Percentiles rank a stretch among this genome's conserved stretches.
phyloP scores from a whole-genome alignment of 129 eudicot species.

The Daucus carota region DH1_v3.0 NC_030383.2:1707501-1708000 shows the following conservation, averaged over 20 bases:
- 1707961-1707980: constrained; percentile 10
- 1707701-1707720: constrained; percentile 9
- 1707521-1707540: background rate
- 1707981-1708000: constrained; percentile 13
- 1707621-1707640: constrained; percentile 30
- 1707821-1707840: background rate
- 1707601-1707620: constrained; percentile 20
- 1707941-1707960: background rate
- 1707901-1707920: constrained; percentile 14
- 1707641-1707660: constrained; percentile 2
- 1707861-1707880: background rate
- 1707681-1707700: constrained; percentile 26
- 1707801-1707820: background rate
- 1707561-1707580: constrained; percentile 12
- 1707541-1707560: background rate
- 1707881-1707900: constrained; percentile 18
- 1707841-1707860: constrained; percentile 13
- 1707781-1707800: background rate
- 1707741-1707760: constrained; percentile 17
- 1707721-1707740: constrained; percentile 8
- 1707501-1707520: background rate
- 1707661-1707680: background rate
- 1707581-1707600: constrained; percentile 23
- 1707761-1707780: constrained; percentile 6
- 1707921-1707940: constrained; percentile 14